phyloP scores from a whole-genome alignment of 1,284 basidiomycete species.

The Erythrobasidium hasegawianum region DNA sequence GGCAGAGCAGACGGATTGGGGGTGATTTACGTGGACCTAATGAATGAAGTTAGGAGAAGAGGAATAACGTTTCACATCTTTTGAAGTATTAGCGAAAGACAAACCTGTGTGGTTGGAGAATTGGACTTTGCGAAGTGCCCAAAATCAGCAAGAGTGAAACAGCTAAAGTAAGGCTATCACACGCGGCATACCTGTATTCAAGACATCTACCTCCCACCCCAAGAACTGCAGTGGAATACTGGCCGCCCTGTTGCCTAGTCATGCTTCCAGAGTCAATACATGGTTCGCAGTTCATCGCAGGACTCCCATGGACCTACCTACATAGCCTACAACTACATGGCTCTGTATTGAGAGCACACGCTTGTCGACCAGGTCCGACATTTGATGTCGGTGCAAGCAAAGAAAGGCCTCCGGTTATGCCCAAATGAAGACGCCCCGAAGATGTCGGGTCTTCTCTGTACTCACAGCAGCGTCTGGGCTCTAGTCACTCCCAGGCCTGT shows the following conservation, averaged over 20 bases:
- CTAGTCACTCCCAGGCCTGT: too few species aligned
- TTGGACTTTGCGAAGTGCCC: too few species aligned
- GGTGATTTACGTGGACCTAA: slow-evolving; percentile 2
- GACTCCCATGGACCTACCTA: slow-evolving; percentile 58
- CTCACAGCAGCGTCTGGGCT: too few species aligned
- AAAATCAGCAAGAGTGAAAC: too few species aligned
- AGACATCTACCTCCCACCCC: slow-evolving; percentile 92
- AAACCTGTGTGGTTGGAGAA: slow-evolving; percentile 84
- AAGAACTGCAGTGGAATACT: slow-evolving; percentile 91
- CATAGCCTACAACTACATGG: slow-evolving; percentile 90
- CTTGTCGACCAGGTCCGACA: slow-evolving; percentile 15
- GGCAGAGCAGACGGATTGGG: not conserved
- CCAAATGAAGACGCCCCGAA: too few species aligned
- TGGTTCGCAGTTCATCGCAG: slow-evolving; percentile 1
- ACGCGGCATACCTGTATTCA: slow-evolving; percentile 63
- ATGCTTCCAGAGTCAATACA: not conserved
- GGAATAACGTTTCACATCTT: too few species aligned
- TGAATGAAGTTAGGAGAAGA: not conserved
- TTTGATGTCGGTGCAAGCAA: not conserved
- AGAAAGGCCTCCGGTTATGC: too few species aligned
- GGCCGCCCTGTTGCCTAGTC: slow-evolving; percentile 69
- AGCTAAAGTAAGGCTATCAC: too few species aligned
- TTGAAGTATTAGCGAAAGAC: not conserved
- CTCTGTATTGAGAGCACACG: slow-evolving; percentile 67
- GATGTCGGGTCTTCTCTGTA: too few species aligned